Evolutionary conservation across 2,329 filamentous ascomycete species (phyloP).

Genomic region (Stemphylium vesicarium): DNA sequence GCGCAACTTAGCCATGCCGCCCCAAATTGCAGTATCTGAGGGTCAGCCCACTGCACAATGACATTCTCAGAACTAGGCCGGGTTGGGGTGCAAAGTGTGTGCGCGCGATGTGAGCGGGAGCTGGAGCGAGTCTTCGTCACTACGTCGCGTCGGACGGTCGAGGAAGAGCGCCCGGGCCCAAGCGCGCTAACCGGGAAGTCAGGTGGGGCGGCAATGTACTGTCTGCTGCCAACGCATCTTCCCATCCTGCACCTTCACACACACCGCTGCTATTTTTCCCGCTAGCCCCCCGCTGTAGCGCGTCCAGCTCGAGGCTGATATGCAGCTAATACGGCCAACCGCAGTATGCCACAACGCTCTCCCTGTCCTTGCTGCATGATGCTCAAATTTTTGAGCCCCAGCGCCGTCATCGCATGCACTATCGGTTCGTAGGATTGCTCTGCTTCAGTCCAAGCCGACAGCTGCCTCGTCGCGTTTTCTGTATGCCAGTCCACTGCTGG

Average conservation of each 20-base stretch:
- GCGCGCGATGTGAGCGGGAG: conserved; percentile 6
- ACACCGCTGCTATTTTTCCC: conserved; percentile 17
- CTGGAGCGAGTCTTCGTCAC: not conserved
- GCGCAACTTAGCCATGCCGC: conserved; percentile 50
- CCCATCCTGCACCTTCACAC: conserved; percentile 14
- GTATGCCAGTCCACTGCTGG: conserved; percentile 18
- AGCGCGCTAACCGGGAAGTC: conserved; percentile 2
- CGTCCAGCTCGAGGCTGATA: conserved; percentile 25
- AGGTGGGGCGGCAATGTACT: conserved; percentile 1
- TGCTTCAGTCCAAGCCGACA: conserved; percentile 16
- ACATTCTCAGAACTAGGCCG: conserved; percentile 37
- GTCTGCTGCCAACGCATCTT: conserved; percentile 16
- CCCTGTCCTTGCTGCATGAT: conserved; percentile 36
- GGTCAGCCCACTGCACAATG: conserved; percentile 22
- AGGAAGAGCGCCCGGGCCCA: not conserved
- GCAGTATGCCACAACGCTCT: conserved; percentile 39
- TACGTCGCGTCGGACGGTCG: conserved; percentile 5
- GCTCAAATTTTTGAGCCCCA: conserved; percentile 29
- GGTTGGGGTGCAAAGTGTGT: conserved; percentile 19
- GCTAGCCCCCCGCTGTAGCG: conserved; percentile 14
- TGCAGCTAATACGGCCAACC: conserved; percentile 41
- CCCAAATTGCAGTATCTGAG: conserved; percentile 29
- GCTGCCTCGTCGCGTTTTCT: conserved; percentile 17
- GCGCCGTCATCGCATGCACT: conserved; percentile 30
- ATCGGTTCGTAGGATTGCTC: conserved; percentile 23